Evolutionary conservation across 306 rosid species (phyloP), one percentile per base, ranked within the genome.

Genomic region (Malus sylvestris): DNA sequence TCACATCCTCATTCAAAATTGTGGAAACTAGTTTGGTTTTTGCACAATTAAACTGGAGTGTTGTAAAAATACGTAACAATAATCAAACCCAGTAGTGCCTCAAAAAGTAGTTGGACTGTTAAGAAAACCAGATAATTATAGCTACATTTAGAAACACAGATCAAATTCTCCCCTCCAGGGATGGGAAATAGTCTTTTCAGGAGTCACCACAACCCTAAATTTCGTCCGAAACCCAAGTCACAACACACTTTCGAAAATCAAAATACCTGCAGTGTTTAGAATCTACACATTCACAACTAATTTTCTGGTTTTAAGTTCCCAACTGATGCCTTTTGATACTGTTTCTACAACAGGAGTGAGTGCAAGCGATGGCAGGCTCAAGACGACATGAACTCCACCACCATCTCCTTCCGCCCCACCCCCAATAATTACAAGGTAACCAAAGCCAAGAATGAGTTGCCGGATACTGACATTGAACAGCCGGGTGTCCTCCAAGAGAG

Each of bases 381-480:
- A 72, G 51, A 76, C 70, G 59, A 52, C 78, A 68, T 53, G 66
- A 76, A 70, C 30, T 53, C 71, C 44, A 65, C 77, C 70, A 68
- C 87, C 46, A 73, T 79, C 66, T 51, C 81, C 75, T 61, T 59
- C 62, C 80, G 66, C 83, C 57, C 57, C 87, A 82, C 81, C 78
- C 76, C 76, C 78, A 64, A 38, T 23, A 65, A 42, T 32, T 18
- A 59, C 52, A 65, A 42, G 67, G 79, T 71, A 81, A 86, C 90
- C 74, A 77, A 81, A 93, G 98, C 96, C 98, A 93, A 90, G 98
- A 90, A 93, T 90, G 96, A 93, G 45, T 93, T 93, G 98, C 98
- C 98, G 66, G 86, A 75, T 40, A 61, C 10, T 67, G 90, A 79
- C 79, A 74, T 75, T 83, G 72, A 80, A 74, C 78, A 78, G 81